phyloP scores from a whole-genome alignment of 129 eudicot genomes.

The Flaveria brownii region DNA sequence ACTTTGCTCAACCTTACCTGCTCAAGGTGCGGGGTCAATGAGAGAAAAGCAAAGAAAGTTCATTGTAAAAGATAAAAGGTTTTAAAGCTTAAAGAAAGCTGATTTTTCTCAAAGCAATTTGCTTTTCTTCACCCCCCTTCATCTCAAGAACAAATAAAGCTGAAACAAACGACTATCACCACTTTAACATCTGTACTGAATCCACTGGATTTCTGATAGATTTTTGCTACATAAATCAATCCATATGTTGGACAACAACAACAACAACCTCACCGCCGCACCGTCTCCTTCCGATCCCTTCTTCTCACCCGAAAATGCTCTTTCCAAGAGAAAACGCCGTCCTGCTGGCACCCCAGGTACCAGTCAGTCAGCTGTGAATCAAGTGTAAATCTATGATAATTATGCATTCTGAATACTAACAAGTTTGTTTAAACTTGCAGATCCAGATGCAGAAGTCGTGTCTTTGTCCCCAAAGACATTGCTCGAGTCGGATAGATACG shows the following conservation, averaged over 20 bases:
- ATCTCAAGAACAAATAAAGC: slow-evolving; percentile 45
- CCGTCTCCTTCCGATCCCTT: slow-evolving; percentile 61
- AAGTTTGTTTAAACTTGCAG: slow-evolving; percentile 27
- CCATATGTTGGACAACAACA: slow-evolving; percentile 57
- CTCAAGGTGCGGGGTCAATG: slow-evolving; percentile 75
- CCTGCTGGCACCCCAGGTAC: slow-evolving; percentile 89
- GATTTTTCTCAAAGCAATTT: slow-evolving; percentile 49
- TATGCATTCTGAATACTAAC: too few species aligned
- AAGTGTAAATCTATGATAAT: too few species aligned
- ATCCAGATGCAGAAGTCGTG: slow-evolving; percentile 92
- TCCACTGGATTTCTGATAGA: slow-evolving; percentile 9
- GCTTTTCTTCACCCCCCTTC: slow-evolving; percentile 31
- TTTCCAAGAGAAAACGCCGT: slow-evolving; percentile 48
- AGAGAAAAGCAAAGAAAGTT: slow-evolving; percentile 55
- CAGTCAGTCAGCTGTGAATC: background rate
- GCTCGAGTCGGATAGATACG: slow-evolving; percentile 72
- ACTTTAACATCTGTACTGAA: slow-evolving; percentile 32
- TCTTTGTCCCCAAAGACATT: slow-evolving; percentile 69
- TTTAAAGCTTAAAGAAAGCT: slow-evolving; percentile 57
- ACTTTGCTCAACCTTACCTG: slow-evolving; percentile 72
- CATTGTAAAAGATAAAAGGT: slow-evolving; percentile 58
- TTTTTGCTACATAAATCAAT: slow-evolving; percentile 27
- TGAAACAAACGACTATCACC: slow-evolving; percentile 42
- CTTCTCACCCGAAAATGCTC: slow-evolving; percentile 47
- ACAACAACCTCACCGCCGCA: slow-evolving; percentile 21